Conservation (phyloP, 2,329 filamentous ascomycete genomes). For the Geosmithia putterillii region DNA sequence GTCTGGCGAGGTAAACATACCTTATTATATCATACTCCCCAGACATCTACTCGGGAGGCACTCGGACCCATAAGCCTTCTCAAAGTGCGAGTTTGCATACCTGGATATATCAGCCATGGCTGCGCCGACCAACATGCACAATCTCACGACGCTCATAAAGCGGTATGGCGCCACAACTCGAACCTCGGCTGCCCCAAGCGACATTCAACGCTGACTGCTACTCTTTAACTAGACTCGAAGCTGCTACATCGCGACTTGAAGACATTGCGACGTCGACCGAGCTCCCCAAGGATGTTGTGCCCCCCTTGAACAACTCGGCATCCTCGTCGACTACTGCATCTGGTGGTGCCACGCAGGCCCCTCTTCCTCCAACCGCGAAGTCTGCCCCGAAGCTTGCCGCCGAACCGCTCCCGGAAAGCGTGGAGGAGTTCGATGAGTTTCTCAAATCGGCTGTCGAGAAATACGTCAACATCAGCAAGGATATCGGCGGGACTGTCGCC, state of each 20-base stretch:
- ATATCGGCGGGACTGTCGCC: constrained; percentile 64
- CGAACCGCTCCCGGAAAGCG: constrained; percentile 58
- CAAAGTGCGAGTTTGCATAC: background rate
- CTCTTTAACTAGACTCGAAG: constrained; percentile 62
- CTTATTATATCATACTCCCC: too few relatives aligned
- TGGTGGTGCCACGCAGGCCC: constrained; percentile 10
- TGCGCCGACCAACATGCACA: constrained; percentile 79
- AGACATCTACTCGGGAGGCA: background rate
- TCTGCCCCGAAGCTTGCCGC: constrained; percentile 21
- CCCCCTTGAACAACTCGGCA: constrained; percentile 26
- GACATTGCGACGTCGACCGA: constrained; percentile 80
- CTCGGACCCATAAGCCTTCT: too few relatives aligned
- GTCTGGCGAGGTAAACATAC: too few relatives aligned
- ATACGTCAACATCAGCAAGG: constrained; percentile 66
- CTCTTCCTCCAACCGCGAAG: constrained; percentile 7
- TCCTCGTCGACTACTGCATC: constrained; percentile 18
- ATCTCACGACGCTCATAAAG: constrained; percentile 95
- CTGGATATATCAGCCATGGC: constrained; percentile 38
- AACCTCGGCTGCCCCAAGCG: background rate
- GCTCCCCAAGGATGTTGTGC: constrained; percentile 33
- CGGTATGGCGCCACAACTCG: constrained; percentile 42
- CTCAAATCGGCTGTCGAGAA: constrained; percentile 61
- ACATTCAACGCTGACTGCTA: background rate
- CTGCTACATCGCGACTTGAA: constrained; percentile 88
- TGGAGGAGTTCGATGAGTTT: constrained; percentile 79